Conservation (phyloP, 768 basidiomycete species). For the Kwoniella botswanensis region DNA sequence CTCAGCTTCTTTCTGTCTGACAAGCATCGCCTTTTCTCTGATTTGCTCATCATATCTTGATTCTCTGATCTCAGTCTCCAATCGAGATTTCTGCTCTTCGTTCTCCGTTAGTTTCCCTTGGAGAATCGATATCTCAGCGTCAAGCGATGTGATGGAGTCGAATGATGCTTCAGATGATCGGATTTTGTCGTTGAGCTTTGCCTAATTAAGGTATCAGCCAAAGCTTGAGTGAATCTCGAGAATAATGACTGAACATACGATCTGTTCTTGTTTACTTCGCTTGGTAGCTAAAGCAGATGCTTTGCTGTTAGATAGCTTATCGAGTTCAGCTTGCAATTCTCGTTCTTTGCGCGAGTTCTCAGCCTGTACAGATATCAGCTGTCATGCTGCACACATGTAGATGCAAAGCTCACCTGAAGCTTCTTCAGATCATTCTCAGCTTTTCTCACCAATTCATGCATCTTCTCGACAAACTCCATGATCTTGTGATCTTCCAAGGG, state of each 20-base stretch:
- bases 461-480: conserved; percentile 70
- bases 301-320: conserved; percentile 61
- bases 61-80: conserved; percentile 48
- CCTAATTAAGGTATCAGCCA: conserved; percentile 18
- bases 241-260: conserved; percentile 41
- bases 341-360: conserved; percentile 53
- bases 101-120: conserved; percentile 47
- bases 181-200: conserved; percentile 52
- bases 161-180: conserved; percentile 50
- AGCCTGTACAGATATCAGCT: conserved; percentile 29
- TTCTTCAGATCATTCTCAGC: conserved; percentile 66
- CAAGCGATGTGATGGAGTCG: conserved; percentile 55
- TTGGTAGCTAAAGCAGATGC: conserved; percentile 61
- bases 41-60: conserved; percentile 54
- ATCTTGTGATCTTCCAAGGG: conserved; percentile 75
- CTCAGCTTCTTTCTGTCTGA: conserved; percentile 69
- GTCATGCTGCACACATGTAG: background rate
- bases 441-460: conserved; percentile 69
- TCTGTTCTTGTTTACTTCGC: conserved; percentile 54
- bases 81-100: conserved; percentile 31
- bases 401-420: conserved; percentile 65
- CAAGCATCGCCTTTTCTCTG: conserved; percentile 49
- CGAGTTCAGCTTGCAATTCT: conserved; percentile 68
- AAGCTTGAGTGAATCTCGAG: background rate
- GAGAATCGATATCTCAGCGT: conserved; percentile 64